Percentiles rank a stretch among this genome's conserved stretches.
Evolutionary conservation across 257 asterid genomes (phyloP).

Genomic region (Asclepias syriaca): DNA sequence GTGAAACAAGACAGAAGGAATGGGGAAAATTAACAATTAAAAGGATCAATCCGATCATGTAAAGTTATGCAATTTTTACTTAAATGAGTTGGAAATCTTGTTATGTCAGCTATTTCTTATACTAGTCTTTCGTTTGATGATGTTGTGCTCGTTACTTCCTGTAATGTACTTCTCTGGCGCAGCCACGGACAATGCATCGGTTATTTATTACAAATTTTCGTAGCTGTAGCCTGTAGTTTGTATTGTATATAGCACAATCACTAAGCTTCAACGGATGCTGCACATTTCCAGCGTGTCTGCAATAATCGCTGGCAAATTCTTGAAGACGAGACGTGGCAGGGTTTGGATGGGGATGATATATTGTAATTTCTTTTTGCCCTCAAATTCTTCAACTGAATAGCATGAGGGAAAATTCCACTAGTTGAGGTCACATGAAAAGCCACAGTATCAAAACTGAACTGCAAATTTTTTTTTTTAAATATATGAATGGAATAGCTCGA

Average conservation of each 20-base stretch:
- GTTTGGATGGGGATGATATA: too few relatives aligned
- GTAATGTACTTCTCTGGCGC: background rate
- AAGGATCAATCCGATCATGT: background rate
- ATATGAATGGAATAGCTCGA: background rate
- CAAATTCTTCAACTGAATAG: too few relatives aligned
- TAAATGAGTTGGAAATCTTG: background rate
- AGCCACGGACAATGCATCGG: background rate
- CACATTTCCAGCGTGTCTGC: too few relatives aligned
- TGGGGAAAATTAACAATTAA: background rate
- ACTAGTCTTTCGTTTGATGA: background rate
- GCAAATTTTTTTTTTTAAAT: background rate
- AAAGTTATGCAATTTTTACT: background rate
- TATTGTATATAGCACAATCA: background rate
- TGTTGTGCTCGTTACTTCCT: background rate
- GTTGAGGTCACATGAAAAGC: background rate
- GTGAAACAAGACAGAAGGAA: background rate
- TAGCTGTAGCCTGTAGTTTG: background rate
- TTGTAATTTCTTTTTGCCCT: too few relatives aligned
- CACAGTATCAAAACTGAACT: background rate
- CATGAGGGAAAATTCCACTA: background rate
- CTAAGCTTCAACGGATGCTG: background rate
- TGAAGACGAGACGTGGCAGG: too few relatives aligned
- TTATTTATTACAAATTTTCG: background rate
- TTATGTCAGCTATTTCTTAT: background rate
- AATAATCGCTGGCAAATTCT: too few relatives aligned